Conservation (phyloP, 1,139 yeast species). For the Petasospora fabianii region DNA sequence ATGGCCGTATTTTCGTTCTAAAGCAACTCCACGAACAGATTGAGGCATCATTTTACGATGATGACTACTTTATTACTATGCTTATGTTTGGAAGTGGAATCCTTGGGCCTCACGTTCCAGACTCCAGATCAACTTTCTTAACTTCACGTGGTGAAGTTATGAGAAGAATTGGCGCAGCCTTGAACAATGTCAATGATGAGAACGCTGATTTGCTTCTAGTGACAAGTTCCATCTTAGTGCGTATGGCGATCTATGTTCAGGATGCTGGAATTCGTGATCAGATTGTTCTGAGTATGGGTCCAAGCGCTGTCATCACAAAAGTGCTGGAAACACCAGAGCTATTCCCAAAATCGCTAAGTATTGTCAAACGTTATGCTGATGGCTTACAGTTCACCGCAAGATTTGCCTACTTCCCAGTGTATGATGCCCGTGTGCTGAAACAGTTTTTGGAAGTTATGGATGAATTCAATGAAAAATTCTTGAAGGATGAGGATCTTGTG, state of each 20-base stretch:
- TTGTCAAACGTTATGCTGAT: slow-evolving; percentile 17
- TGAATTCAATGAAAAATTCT: slow-evolving; percentile 18
- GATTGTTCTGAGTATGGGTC: slow-evolving; percentile 20
- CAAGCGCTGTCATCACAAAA: slow-evolving; percentile 15
- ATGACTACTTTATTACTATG: neutral
- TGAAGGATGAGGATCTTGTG: slow-evolving; percentile 8
- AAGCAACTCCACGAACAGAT: neutral
- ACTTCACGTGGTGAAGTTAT: neutral
- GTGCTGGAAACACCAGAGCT: slow-evolving; percentile 16
- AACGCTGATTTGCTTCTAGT: no score
- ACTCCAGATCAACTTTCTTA: neutral
- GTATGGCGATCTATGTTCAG: neutral
- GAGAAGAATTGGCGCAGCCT: neutral
- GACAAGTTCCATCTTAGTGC: neutral
- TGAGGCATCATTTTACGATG: neutral
- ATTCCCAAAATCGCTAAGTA: slow-evolving; percentile 14
- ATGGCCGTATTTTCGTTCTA: neutral
- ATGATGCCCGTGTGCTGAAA: slow-evolving; percentile 14
- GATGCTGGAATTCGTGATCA: slow-evolving; percentile 6
- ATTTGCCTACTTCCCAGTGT: slow-evolving; percentile 21
- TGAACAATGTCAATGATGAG: neutral
- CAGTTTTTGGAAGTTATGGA: slow-evolving; percentile 17
- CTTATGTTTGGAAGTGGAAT: neutral
- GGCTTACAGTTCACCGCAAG: slow-evolving; percentile 17
- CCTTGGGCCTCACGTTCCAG: neutral